These are phyloP conservation scores for Purpureocillium takamizusanense DNA, from an alignment of 2,329 filamentous ascomycete genomes.

Conservation along the genomic window DNA sequence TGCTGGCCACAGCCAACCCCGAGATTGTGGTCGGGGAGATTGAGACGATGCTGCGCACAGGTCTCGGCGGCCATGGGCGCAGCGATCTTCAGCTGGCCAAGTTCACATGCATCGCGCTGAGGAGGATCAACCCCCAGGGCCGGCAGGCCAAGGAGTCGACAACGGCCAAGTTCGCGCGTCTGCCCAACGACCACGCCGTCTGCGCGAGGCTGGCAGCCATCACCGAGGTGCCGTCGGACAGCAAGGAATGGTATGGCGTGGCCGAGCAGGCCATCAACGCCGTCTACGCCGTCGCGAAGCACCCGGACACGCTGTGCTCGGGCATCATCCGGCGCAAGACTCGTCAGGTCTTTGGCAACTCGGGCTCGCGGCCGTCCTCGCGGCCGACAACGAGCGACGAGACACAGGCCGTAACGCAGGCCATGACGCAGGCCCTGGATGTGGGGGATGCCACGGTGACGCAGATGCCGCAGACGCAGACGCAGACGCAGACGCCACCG, in stretches of 20 bases:
- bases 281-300: slow-evolving; percentile 88
- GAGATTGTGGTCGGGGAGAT: slow-evolving; percentile 93
- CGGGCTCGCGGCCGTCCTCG: slow-evolving; percentile 29
- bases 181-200: slow-evolving; percentile 89
- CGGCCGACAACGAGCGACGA: slow-evolving; percentile 33
- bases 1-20: slow-evolving; percentile 87
- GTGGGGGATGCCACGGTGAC: slow-evolving; percentile 13
- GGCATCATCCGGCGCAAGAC: slow-evolving; percentile 85
- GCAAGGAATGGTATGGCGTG: slow-evolving; percentile 92
- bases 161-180: slow-evolving; percentile 58
- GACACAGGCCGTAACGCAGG: slow-evolving; percentile 19
- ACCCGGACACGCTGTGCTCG: slow-evolving; percentile 87
- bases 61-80: slow-evolving; percentile 71
- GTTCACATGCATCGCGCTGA: slow-evolving; percentile 88
- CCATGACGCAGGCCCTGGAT: slow-evolving; percentile 6
- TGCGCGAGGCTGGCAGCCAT: slow-evolving; percentile 73
- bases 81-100: slow-evolving; percentile 83
- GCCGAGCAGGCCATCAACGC: slow-evolving; percentile 94
- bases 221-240: slow-evolving; percentile 76
- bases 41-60: slow-evolving; percentile 86
- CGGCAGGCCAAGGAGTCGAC: slow-evolving; percentile 69
- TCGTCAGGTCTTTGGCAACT: slow-evolving; percentile 59
- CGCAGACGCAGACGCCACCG: slow-evolving; percentile 4
- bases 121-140: slow-evolving; percentile 79
- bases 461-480: slow-evolving; percentile 5